Evolutionary conservation across 164 flowering plant genomes (phyloP).

Genomic region (Piper longum): DNA sequence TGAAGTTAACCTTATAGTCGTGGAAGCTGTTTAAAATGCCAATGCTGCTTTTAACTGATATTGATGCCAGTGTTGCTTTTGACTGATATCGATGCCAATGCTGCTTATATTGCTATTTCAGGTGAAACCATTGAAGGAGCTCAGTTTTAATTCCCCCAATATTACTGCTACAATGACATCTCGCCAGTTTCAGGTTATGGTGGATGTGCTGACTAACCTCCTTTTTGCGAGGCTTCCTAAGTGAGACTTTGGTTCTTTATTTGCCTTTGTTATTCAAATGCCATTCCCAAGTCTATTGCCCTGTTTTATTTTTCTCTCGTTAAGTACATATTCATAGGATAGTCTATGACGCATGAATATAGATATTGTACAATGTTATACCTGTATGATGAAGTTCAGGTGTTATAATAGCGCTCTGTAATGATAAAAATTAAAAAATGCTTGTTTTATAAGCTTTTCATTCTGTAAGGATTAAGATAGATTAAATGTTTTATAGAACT

Average conservation of each 20-base stretch:
- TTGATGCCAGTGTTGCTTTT: no score
- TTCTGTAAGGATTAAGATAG: no score
- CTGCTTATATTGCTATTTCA: constrained; percentile 13
- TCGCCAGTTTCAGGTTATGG: constrained; percentile 88
- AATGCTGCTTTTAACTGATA: no score
- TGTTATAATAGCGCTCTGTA: no score
- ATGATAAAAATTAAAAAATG: no score
- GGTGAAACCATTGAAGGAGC: constrained; percentile 86
- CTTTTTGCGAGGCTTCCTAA: constrained; percentile 81
- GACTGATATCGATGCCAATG: background rate
- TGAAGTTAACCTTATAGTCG: constrained; percentile 1
- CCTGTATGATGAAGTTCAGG: no score
- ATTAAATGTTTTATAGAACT: no score
- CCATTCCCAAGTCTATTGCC: background rate
- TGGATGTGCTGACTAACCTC: constrained; percentile 74
- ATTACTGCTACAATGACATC: constrained; percentile 84
- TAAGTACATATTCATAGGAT: no score
- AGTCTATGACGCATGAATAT: no score
- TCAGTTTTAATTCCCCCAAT: constrained; percentile 64
- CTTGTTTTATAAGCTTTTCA: no score
- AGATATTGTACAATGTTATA: no score
- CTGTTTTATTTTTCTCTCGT: background rate
- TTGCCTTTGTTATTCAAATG: background rate
- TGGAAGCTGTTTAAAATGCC: background rate
- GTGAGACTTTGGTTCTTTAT: constrained; percentile 25